A percentile compares a stretch with the other conserved stretches of the same genome.
These are phyloP conservation scores for Rhynchosporium agropyri DNA, from an alignment of 2,329 filamentous ascomycete genomes.

Conservation along the genomic window DNA sequence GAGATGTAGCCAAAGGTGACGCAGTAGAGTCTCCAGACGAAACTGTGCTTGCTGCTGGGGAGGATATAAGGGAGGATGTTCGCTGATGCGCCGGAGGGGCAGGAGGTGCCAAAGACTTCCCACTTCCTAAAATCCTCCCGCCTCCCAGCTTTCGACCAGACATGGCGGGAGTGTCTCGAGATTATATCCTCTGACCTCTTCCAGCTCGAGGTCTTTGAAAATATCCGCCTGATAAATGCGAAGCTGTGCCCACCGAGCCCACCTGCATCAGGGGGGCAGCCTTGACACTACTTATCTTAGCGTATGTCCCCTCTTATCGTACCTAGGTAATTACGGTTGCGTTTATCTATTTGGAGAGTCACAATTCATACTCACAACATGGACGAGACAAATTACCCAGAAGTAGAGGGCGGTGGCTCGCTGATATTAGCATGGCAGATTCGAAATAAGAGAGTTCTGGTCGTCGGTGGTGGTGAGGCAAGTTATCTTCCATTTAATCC, in stretches of 20 bases:
- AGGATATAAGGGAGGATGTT: conserved; percentile 47
- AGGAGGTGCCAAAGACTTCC: conserved; percentile 75
- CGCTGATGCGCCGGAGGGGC: conserved; percentile 47
- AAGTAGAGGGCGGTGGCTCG: conserved; percentile 87
- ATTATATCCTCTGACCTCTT: conserved; percentile 31
- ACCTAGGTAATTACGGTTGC: too few species aligned
- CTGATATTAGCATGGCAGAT: conserved; percentile 96
- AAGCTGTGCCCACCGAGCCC: background rate
- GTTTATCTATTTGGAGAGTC: too few species aligned
- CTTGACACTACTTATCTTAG: background rate
- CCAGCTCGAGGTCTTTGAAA: conserved; percentile 34
- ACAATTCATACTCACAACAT: conserved; percentile 27
- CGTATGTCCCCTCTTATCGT: too few species aligned
- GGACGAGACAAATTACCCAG: conserved; percentile 60
- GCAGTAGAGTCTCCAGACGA: conserved; percentile 76
- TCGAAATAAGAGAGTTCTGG: conserved; percentile 83
- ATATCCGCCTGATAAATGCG: conserved; percentile 11
- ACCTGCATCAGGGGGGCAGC: background rate
- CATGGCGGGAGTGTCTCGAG: conserved; percentile 54
- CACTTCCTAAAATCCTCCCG: conserved; percentile 86
- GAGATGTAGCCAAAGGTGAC: conserved; percentile 57
- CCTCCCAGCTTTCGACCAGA: conserved; percentile 86
- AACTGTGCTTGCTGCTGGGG: conserved; percentile 70
- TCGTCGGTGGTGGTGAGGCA: conserved; percentile 94
- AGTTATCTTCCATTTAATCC: conserved; percentile 9